A percentile compares a stretch with the other conserved stretches of the same genome.
These are phyloP conservation scores for Fomitopsis pulvina DNA, from an alignment of 768 basidiomycete species.

Conservation along the genomic window DNA sequence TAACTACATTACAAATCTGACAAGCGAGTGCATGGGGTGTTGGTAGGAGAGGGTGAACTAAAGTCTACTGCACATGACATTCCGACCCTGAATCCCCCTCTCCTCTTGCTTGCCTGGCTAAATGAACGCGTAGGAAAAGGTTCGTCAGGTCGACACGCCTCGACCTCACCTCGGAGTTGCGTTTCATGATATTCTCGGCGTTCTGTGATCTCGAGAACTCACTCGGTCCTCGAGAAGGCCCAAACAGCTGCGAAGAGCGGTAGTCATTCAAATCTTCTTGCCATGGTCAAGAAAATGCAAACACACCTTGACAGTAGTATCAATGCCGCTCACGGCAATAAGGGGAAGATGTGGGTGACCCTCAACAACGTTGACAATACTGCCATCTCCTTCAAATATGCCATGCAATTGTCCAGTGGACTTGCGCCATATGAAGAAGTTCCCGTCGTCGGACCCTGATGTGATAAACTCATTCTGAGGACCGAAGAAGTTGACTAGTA, in stretches of 20 bases:
- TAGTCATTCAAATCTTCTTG: neutral
- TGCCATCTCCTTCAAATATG: slow-evolving; percentile 78
- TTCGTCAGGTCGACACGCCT: slow-evolving; percentile 23
- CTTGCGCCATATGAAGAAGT: slow-evolving; percentile 86
- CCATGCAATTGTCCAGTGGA: slow-evolving; percentile 54
- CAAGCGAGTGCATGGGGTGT: no score
- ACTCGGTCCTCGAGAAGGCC: slow-evolving; percentile 42
- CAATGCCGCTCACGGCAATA: slow-evolving; percentile 84
- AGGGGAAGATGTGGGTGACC: slow-evolving; percentile 73
- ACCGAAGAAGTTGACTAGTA: slow-evolving; percentile 77
- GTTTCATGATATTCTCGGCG: slow-evolving; percentile 47
- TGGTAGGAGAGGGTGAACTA: no score
- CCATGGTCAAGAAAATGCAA: neutral
- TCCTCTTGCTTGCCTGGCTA: slow-evolving; percentile 11
- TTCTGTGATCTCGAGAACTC: slow-evolving; percentile 48
- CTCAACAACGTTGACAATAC: slow-evolving; percentile 83
- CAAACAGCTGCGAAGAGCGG: slow-evolving; percentile 48
- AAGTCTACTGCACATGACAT: neutral
- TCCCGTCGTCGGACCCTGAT: slow-evolving; percentile 84
- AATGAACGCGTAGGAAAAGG: slow-evolving; percentile 24
- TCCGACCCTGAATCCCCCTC: neutral
- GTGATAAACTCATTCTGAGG: slow-evolving; percentile 69
- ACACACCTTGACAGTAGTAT: slow-evolving; percentile 72
- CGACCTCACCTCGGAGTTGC: slow-evolving; percentile 39
- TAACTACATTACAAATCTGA: no score